Conservation (phyloP, 768 basidiomycete species). For the Cytidiella melzeri region DNA sequence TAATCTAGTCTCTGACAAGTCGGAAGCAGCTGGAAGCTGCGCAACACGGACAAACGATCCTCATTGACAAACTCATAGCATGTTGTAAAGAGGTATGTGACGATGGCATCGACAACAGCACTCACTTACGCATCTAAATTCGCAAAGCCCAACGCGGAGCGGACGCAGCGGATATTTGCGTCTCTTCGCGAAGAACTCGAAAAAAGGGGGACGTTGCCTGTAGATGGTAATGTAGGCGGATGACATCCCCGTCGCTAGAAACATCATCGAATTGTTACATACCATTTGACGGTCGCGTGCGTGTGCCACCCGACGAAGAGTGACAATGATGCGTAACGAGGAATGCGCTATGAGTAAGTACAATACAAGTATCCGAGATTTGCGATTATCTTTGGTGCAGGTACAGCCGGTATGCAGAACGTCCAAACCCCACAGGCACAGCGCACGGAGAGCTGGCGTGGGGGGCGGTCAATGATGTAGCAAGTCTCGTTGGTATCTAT, state of each 20-base stretch:
- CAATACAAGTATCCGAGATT: neutral
- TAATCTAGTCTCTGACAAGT: no score
- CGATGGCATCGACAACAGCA: neutral
- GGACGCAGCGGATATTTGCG: constrained; percentile 73
- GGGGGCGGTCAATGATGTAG: constrained; percentile 1
- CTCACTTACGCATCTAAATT: neutral
- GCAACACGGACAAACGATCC: constrained; percentile 68
- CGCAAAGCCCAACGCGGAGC: constrained; percentile 69
- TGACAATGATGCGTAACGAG: no score
- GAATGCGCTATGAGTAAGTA: no score
- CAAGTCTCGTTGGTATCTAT: constrained; percentile 25
- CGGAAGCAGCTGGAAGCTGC: constrained; percentile 67
- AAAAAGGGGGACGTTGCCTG: constrained; percentile 45
- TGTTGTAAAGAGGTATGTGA: constrained; percentile 80
- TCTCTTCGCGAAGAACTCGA: constrained; percentile 81
- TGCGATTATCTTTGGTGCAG: neutral
- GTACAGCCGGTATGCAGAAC: constrained; percentile 7
- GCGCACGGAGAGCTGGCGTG: neutral
- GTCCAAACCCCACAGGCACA: no score
- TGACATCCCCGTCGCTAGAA: constrained; percentile 1
- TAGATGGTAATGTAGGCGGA: constrained; percentile 15
- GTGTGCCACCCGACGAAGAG: no score
- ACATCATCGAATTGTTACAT: no score
- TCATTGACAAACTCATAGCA: constrained; percentile 78
- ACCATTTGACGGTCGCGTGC: no score